Evolutionary conservation across 805 yeast genomes (phyloP).

Genomic region (Geotrichum ghanense): DNA sequence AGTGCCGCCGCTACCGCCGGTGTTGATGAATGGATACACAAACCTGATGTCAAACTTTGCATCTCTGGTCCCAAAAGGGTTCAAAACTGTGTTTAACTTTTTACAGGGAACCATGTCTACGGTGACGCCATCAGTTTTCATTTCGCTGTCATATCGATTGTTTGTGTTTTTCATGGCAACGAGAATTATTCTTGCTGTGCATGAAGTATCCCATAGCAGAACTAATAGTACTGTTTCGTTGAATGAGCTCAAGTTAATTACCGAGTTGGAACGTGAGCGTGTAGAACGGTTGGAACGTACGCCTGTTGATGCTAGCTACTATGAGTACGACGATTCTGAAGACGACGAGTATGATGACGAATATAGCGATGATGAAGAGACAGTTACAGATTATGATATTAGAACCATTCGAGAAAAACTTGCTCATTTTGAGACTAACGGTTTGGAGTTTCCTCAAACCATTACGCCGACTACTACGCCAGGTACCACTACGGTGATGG

Average conservation of each 20-base stretch:
- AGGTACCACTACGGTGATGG: not conserved
- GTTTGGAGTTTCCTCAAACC: no score
- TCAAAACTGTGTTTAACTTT: constrained; percentile 31
- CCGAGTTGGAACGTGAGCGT: no score
- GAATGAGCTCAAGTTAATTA: no score
- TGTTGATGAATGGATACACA: constrained; percentile 27
- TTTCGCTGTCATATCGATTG: constrained; percentile 76
- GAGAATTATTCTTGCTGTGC: constrained; percentile 79
- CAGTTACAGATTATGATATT: not conserved
- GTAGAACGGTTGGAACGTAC: no score
- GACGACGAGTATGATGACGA: not conserved
- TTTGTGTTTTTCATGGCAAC: constrained; percentile 84
- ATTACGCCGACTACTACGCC: no score
- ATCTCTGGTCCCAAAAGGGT: constrained; percentile 28
- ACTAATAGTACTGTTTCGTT: not conserved
- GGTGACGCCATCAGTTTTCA: constrained; percentile 66
- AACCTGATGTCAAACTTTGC: constrained; percentile 28
- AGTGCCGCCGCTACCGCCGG: constrained; percentile 27
- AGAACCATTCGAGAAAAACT: not conserved
- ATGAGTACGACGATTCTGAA: not conserved
- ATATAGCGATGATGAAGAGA: not conserved
- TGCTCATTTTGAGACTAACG: no score
- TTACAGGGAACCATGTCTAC: constrained; percentile 42
- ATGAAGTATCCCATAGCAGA: constrained; percentile 4
- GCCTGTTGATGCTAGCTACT: not conserved